Percentiles rank a stretch among this genome's conserved stretches.
Evolutionary conservation across 2,329 filamentous ascomycete species (phyloP).

Genomic region (Colletotrichum destructivum): DNA sequence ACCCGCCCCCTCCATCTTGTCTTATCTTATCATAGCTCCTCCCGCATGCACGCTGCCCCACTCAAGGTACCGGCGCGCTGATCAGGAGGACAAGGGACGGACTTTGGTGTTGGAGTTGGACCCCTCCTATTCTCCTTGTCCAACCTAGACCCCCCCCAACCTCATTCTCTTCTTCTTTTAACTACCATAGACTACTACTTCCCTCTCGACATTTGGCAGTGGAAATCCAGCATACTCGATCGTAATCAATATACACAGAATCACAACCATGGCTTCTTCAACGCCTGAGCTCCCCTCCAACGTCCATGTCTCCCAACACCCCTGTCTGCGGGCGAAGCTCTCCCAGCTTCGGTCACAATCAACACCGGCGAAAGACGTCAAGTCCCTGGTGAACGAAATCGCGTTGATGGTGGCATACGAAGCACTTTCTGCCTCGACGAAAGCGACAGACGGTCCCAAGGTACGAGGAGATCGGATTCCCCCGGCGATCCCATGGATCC

Average conservation of each 20-base stretch:
- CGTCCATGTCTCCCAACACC: slow-evolving; percentile 86
- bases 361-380: slow-evolving; percentile 82
- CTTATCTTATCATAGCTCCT: slow-evolving; percentile 42
- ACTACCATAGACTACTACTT: slow-evolving; percentile 15
- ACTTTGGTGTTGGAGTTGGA: slow-evolving; percentile 26
- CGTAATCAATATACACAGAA: slow-evolving; percentile 1
- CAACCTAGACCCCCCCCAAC: slow-evolving; percentile 11
- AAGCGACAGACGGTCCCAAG: slow-evolving; percentile 70
- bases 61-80: slow-evolving; percentile 36
- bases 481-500: not conserved
- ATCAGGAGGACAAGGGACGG: slow-evolving; percentile 41
- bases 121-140: slow-evolving; percentile 30
- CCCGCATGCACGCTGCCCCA: slow-evolving; percentile 37
- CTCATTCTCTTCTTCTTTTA: slow-evolving; percentile 33
- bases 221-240: not conserved
- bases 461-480: slow-evolving; percentile 58
- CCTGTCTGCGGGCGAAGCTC: slow-evolving; percentile 89
- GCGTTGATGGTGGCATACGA: slow-evolving; percentile 86
- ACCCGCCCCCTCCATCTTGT: not conserved
- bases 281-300: slow-evolving; percentile 66
- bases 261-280: slow-evolving; percentile 49
- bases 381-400: slow-evolving; percentile 88
- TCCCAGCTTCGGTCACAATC: slow-evolving; percentile 85
- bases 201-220: slow-evolving; percentile 1
- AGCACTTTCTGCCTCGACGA: slow-evolving; percentile 78